These are phyloP conservation scores for Xylaria palmicola DNA, from an alignment of 495 filamentous ascomycete genomes.

Conservation along the genomic window DNA sequence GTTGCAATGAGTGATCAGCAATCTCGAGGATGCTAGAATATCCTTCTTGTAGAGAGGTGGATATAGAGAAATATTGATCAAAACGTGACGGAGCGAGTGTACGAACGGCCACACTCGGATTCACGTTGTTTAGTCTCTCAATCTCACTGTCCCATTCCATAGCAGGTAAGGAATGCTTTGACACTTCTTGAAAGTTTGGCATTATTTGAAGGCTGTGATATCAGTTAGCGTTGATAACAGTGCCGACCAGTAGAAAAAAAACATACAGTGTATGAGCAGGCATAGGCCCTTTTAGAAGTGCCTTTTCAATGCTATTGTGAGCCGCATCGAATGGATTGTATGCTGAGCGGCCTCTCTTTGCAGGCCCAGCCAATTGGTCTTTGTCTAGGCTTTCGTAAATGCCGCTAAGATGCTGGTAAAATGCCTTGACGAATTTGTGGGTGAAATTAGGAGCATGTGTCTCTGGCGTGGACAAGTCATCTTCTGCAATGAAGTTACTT, in stretches of 20 bases:
- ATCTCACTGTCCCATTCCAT: slow-evolving; percentile 22
- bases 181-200: slow-evolving; percentile 5
- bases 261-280: slow-evolving; percentile 30
- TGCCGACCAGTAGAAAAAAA: neutral
- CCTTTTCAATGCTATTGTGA: slow-evolving; percentile 12
- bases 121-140: slow-evolving; percentile 13
- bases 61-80: slow-evolving; percentile 1
- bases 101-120: slow-evolving; percentile 18
- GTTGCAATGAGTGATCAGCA: neutral
- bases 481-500: slow-evolving; percentile 19
- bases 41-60: slow-evolving; percentile 17
- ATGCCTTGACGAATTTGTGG: slow-evolving; percentile 18
- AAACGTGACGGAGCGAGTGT: slow-evolving; percentile 12
- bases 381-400: neutral
- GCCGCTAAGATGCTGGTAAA: slow-evolving; percentile 22
- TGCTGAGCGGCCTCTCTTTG: neutral
- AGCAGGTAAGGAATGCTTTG: neutral
- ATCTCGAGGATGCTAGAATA: slow-evolving; percentile 16
- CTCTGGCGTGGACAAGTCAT: slow-evolving; percentile 7
- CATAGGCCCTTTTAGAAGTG: slow-evolving; percentile 12
- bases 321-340: slow-evolving; percentile 22
- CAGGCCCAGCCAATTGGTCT: neutral
- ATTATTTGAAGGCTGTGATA: slow-evolving; percentile 23
- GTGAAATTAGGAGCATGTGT: neutral
- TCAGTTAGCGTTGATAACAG: slow-evolving; percentile 8